Evolutionary conservation across 257 asterid genomes (phyloP), one percentile per base, ranked within the genome.

Genomic region (Buddleja alternifolia): DNA sequence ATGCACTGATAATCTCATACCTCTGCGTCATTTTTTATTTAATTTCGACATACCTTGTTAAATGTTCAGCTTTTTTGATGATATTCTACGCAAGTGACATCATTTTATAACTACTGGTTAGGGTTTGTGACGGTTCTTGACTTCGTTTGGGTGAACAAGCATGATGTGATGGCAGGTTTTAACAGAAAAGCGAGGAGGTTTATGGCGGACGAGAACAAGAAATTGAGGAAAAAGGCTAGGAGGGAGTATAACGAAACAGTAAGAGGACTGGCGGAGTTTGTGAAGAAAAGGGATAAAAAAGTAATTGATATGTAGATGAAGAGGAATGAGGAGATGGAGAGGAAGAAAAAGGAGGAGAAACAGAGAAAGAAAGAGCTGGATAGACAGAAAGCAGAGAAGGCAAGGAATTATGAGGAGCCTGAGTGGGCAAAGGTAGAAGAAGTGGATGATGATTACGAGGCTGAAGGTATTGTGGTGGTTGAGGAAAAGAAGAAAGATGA

Each of bases 151-250:
- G 96, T 66, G 12, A 96, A 93, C 75, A 87, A 90, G 74, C 87
- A 85, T 78, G 96, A 84, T 77, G 96, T 74, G 23, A 88, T 83
- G 96, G 82, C 95, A 17, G 98, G 96, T 42, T 84, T 76, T 15
- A 86, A 88, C 80, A 84, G 99, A 79, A 93, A 85, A 84, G 83
- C 88, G 0, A 85, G 93, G 84, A 84, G 97, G 81, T 60, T 85
- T 54, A 87, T 93, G 96, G 97, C 90, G 78, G 99, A 93, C 2
- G 96, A 93, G 77, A 93, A 93, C 81, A 93, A 85, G 81, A 93
- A 93, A 74, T 60, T 85, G 78, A 90, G 99, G 80, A 93, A 88
- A 60, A 90, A 88, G 73, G 97, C 94, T 8, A 77, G 75, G 60
- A 81, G 93, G 79, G 97, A 94, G 82, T 91, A 85, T 54, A 94